A percentile compares a stretch with the other conserved stretches of the same genome.
Conservation (phyloP, 768 basidiomycete genomes). For the Boletus sp. region DNA sequence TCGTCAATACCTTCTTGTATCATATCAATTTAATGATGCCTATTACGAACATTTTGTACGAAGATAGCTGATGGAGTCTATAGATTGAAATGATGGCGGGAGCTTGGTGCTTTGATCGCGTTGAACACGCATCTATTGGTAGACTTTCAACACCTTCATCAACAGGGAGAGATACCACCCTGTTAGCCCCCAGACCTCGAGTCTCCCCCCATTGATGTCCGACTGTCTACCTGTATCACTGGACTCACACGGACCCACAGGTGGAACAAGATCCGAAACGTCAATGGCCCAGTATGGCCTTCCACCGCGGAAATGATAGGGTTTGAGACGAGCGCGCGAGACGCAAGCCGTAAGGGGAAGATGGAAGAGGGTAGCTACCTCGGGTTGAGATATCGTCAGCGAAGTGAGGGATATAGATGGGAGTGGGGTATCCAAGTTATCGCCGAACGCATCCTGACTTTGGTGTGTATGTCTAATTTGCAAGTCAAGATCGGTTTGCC, state of each 20-base stretch:
- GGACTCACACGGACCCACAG: constrained; percentile 28
- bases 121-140: constrained; percentile 29
- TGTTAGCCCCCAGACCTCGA: constrained; percentile 82
- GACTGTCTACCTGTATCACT: constrained; percentile 36
- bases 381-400: constrained; percentile 51
- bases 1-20: constrained; percentile 21
- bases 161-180: constrained; percentile 75
- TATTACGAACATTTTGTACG: not conserved
- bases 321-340: constrained; percentile 45
- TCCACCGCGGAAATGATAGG: constrained; percentile 50
- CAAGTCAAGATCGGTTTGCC: not conserved
- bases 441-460: not conserved
- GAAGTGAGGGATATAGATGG: constrained; percentile 56
- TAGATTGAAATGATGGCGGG: not conserved
- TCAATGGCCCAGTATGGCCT: constrained; percentile 64
- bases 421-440: constrained; percentile 42
- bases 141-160: constrained; percentile 52
- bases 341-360: constrained; percentile 55
- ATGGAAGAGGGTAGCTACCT: constrained; percentile 72
- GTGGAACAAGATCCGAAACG: constrained; percentile 53
- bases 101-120: not conserved
- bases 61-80: not conserved
- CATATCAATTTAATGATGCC: constrained; percentile 19
- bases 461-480: not conserved
- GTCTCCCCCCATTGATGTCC: constrained; percentile 42